Evolutionary conservation across 257 asterid genomes (phyloP), one percentile per base, ranked within the genome.

Genomic region (Misopates orontium): DNA sequence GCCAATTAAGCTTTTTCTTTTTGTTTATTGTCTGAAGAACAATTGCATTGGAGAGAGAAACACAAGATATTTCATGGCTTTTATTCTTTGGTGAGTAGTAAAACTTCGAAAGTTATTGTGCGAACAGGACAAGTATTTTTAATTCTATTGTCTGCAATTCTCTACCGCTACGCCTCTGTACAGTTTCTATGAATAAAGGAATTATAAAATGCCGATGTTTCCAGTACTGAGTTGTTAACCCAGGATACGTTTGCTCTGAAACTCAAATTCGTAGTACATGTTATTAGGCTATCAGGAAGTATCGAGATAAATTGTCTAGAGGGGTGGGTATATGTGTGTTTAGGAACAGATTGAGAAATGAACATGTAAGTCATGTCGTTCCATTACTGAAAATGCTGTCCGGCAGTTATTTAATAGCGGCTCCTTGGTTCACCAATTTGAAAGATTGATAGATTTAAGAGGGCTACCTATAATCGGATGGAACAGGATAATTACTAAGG

Each of bases 41-140:
- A 94, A 90, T 79, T 94, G 99, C 86, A 88, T 94, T 68, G 99
- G 99, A 57, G 99, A 94, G 90, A 86, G 83, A 70, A 94, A 94
- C 78, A 84, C 87, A 56, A 82, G 97, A 83, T 90, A 87, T 87
- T 94, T 94, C 84, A 79, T 94, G 91, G 96, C 92, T 65, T 94
- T 94, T 79, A 85, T 94, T 77, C 62, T 90, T 56, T 94, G 99
- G 99, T 91, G 83, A 91, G 98, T 79, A 60, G 65, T 70, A 22
- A 59, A 25, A 49, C 24, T 42, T 47, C 16, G 58, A 11, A 32
- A 28, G 20, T 12, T 56, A 17, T 8, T 28, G 18, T 20, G 21
- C 14, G 42, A 52, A 49, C 76, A 65, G 60, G 22, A 66, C 62
- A 62, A 18, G 16, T 16, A 47, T 65, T 39, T 32, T 58, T 54